Base-by-base conservation (phyloP, 495 filamentous ascomycete genomes). In the Physcia stellaris region DNA sequence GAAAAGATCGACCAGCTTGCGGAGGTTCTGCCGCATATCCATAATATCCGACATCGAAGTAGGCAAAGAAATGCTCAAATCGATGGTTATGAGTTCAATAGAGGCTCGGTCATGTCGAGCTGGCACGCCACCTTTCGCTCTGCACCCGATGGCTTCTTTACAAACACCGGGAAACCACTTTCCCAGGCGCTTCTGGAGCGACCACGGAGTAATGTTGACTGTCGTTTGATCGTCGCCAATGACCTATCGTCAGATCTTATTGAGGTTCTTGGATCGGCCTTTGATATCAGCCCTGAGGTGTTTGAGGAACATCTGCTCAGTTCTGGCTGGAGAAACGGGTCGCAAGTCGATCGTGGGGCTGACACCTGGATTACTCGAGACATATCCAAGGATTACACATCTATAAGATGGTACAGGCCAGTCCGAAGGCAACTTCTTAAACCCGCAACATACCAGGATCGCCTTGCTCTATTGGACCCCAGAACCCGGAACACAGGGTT, bases 231-330 rank as follows among this genome's bases (percentile, higher is more conserved):
- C 18, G 0, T 35, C 6, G 16, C 24, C 1, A 22, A 35, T 35
- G 16, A 35, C 13, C 24, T 35, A 15, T 35, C 33, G 6, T 6
- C 13, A n/a, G 24, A 17, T 3, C 24, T 35, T 18, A 17, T 35
- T 35, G 2, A 17, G 5, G 16, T 35, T 35, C 33, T 35, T 21
- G 13, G 16, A 9, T 21, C 13, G n/a, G 20, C 18, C n/a, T 22
- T 35, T 13, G 6, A 9, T 35, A 22, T 20, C 3, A 22, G 15
- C 18, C 35, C 35, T 18, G 41, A 44, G 28, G 24, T 39, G 11
- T 44, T 39, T 12, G 41, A 44, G 22, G 41, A 44, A 19, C 41
- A 44, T 32, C 23, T 44, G 4, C 12, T 44, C 4, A 44, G 39
- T 20, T 27, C 41, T 20, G 41, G 41, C 28, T 44, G 41, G 41